phyloP scores from a whole-genome alignment of 805 yeast species.

The Ogataea angusta region DNA sequence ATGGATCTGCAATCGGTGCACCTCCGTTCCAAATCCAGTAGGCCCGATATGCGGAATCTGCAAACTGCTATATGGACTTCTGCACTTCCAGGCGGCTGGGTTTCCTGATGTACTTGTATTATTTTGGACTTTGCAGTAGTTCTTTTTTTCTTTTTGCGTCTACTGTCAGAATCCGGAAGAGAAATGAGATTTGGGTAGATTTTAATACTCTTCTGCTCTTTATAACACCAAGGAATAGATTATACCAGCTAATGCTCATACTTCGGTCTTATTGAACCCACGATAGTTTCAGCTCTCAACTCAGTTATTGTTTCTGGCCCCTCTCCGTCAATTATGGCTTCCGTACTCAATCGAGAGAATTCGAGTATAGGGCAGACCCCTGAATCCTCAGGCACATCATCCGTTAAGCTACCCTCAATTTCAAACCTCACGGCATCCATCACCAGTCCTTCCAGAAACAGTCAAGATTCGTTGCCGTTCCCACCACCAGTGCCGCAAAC shows the following conservation, averaged over 20 bases:
- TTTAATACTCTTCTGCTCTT: conserved; percentile 2
- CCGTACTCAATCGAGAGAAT: conserved; percentile 11
- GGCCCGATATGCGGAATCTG: neutral
- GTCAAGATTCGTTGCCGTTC: neutral
- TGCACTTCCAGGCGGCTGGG: conserved; percentile 2
- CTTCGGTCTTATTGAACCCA: neutral
- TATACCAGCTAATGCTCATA: neutral
- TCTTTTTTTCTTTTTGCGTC: conserved; percentile 3
- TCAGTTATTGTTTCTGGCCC: conserved; percentile 3
- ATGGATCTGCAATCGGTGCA: neutral
- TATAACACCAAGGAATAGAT: neutral
- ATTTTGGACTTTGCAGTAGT: conserved; percentile 6
- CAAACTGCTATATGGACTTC: neutral
- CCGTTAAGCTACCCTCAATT: conserved; percentile 21
- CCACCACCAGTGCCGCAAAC: neutral
- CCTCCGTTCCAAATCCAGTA: neutral
- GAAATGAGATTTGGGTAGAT: conserved; percentile 12
- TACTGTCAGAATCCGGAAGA: conserved; percentile 11
- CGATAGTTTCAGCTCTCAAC: neutral
- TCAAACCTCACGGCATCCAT: conserved; percentile 18
- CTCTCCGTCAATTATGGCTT: conserved; percentile 9
- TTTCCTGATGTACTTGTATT: conserved; percentile 1
- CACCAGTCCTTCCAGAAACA: neutral
- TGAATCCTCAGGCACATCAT: conserved; percentile 2
- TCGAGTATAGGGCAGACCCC: conserved; percentile 8